Base-by-base conservation (phyloP, 2,329 filamentous ascomycete genomes). In the Claviceps sp. region DNA sequence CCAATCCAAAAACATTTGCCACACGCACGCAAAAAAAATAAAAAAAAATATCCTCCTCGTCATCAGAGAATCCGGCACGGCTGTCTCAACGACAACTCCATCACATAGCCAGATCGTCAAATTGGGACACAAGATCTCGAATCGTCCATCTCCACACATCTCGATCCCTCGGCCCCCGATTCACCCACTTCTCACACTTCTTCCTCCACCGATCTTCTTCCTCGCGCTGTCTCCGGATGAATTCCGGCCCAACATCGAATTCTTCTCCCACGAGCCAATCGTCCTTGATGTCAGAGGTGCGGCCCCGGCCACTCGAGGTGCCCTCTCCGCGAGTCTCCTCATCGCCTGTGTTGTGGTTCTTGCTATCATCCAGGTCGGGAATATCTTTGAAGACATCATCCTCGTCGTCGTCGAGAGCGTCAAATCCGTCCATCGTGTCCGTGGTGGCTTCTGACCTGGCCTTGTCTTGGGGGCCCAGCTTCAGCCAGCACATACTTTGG, bases 401-500 rank as follows among this genome's bases (percentile, higher is more conserved):
- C 50, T 95, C 89, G 39, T 55, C 52, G 44, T 94, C 52, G 45
- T 94, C 87, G 16, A 87, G 69, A 22, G 82, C 85, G 52, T 87
- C 80, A 54, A 84, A 81, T 0, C 76, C 76, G 56, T 83, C 80
- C 69, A 84, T 73, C 2, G 77, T 72, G 60, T 84, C 81, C 44
- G 73, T 71, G n/a, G 50, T 43, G 10, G 69, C 65, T 17, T 79
- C 74, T 1, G 73, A 71, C 54, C 70, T 73, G 43, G 68, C 61
- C 49, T 72, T 72, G n/a, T 66, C 65, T 34, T 75, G 65, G 17
- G 72, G 67, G 47, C 76, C 73, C 56, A 93, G 74, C 67, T 95
- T 96, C 52, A 97, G 77, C 93, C 93, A 98, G 66, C 89, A 94
- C 91, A 98, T 97, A 60, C 88, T 88, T 56, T 89, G 84, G 3